Conservation (phyloP, 2,329 filamentous ascomycete genomes). For the Phoma sp. region DNA sequence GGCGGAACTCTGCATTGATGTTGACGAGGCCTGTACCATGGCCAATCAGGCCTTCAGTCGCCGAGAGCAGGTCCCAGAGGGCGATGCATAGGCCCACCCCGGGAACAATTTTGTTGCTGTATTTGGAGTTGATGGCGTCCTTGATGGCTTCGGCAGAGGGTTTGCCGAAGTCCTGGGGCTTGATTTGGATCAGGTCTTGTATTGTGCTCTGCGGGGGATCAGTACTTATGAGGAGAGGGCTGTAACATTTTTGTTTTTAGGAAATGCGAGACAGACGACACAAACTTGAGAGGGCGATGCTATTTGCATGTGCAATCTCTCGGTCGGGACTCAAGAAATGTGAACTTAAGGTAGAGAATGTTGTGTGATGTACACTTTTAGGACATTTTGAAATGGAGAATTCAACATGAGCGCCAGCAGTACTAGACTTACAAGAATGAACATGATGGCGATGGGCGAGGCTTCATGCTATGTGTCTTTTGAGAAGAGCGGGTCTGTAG, state of each 20-base stretch:
- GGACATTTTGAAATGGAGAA: background rate
- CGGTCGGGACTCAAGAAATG: background rate
- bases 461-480: constrained; percentile 34
- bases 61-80: constrained; percentile 86
- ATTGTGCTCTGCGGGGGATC: constrained; percentile 76
- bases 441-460: constrained; percentile 36
- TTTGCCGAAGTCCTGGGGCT: constrained; percentile 85
- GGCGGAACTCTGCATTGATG: constrained; percentile 93
- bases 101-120: constrained; percentile 95
- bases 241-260: too few species aligned
- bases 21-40: constrained; percentile 92
- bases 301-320: too few species aligned
- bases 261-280: too few species aligned
- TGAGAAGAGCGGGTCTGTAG: constrained; percentile 1
- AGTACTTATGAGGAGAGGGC: background rate
- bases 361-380: background rate
- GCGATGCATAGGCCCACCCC: constrained; percentile 93
- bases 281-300: too few species aligned
- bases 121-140: constrained; percentile 96
- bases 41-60: constrained; percentile 91
- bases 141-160: constrained; percentile 83
- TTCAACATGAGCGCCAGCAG: background rate
- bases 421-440: constrained; percentile 46
- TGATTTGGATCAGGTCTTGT: constrained; percentile 91
- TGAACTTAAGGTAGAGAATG: too few species aligned